A percentile compares a stretch with the other conserved stretches of the same genome.
phyloP scores from a whole-genome alignment of 768 basidiomycete species.

The Amanita molliuscula region DNA sequence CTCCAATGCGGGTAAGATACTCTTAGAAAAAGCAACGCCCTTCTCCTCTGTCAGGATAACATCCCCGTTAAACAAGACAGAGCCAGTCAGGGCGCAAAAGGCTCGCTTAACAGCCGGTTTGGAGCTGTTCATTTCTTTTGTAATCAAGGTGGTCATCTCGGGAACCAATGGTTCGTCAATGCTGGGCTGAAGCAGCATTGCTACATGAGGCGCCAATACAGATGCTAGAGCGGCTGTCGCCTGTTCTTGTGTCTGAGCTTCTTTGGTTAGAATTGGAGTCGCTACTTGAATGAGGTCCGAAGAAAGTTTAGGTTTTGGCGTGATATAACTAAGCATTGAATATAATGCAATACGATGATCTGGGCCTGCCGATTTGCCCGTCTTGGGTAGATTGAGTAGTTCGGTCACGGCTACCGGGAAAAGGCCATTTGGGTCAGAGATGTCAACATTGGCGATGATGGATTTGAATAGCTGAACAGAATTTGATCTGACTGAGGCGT shows the following conservation, averaged over 20 bases:
- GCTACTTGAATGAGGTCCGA: slow-evolving; percentile 34
- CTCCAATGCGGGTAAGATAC: slow-evolving; percentile 56
- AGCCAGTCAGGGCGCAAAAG: slow-evolving; percentile 54
- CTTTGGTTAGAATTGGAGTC: slow-evolving; percentile 47
- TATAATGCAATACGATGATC: slow-evolving; percentile 82
- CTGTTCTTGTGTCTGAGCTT: slow-evolving; percentile 51
- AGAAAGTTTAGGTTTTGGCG: slow-evolving; percentile 31
- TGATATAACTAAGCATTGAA: slow-evolving; percentile 55
- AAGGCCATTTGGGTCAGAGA: slow-evolving; percentile 24
- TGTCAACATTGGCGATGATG: slow-evolving; percentile 25
- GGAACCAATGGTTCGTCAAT: slow-evolving; percentile 28
- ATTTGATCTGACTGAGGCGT: slow-evolving; percentile 44
- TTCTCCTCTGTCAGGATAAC: slow-evolving; percentile 28
- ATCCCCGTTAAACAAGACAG: slow-evolving; percentile 39
- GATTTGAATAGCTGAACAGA: slow-evolving; percentile 49
- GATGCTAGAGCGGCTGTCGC: slow-evolving; percentile 44
- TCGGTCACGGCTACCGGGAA: slow-evolving; percentile 46
- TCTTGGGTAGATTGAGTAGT: slow-evolving; percentile 60
- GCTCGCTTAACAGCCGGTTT: slow-evolving; percentile 55
- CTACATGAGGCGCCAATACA: slow-evolving; percentile 51
- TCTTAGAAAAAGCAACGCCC: slow-evolving; percentile 40
- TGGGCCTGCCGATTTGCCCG: slow-evolving; percentile 78
- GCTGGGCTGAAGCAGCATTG: slow-evolving; percentile 30
- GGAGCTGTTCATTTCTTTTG: slow-evolving; percentile 59
- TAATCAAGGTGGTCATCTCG: slow-evolving; percentile 37